Evolutionary conservation across 2,329 filamentous ascomycete species (phyloP), one percentile per base, ranked within the genome.

Genomic region (Penicillium sp.): DNA sequence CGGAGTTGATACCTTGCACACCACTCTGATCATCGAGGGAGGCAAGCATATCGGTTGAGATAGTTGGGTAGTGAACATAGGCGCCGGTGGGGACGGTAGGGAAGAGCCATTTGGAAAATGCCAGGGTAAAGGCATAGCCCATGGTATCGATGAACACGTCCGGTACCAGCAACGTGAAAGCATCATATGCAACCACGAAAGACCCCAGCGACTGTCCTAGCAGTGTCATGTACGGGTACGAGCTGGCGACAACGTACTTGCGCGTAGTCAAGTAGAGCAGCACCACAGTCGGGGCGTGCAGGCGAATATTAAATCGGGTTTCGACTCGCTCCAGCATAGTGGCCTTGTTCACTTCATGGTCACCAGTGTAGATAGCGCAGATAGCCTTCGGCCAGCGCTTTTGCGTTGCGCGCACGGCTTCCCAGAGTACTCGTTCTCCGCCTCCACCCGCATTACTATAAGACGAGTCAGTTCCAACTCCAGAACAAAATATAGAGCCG

Each of bases 51-150:
- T 98, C 93, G 41, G 89, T 98, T 3, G 90, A 96, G 44, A 98
- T 98, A 46, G 91, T 97, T 1, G 93, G 93, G 65, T 97, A 98
- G 71, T 98, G 93, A 1, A 97, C 90, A 64, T 98, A 98, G 42
- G 93, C 90, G 37, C 81, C 89, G 0, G 89, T 96, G 0, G 91
- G 87, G 1, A 96, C 79, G 28, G 73, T 69, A 0, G 80, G 85
- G 64, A 97, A 97, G 20, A 97, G 75, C 53, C 86, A 78, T 64
- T 89, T 93, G 68, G 78, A 86, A 3, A 96, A 76, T 7, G 87
- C 89, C 9, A 95, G 79, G 0, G 87, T 80, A 65, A 97, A 98
- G 22, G 91, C 89, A 63, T 96, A 98, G 52, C 93, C 93, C 90
- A 98, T 96, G 1, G 93, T 98, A 64, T 98, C 93, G 59, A 98